Percentiles rank a stretch among this genome's conserved stretches.
Evolutionary conservation across 805 yeast species (phyloP).

Genomic region (Isabelozyma gotoi): DNA sequence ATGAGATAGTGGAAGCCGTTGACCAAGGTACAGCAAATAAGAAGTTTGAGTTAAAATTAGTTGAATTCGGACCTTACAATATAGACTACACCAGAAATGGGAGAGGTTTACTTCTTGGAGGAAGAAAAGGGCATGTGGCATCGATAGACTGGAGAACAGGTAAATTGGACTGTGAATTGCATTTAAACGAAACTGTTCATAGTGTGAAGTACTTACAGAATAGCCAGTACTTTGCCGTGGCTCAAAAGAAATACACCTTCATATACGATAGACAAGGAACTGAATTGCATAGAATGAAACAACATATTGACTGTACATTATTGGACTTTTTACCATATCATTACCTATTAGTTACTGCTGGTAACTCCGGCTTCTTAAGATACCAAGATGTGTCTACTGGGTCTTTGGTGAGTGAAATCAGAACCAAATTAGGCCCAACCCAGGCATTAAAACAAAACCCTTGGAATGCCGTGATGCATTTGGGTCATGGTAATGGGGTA

Average conservation of each 20-base stretch:
- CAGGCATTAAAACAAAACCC: conserved; percentile 87
- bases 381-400: conserved; percentile 98
- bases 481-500: conserved; percentile 91
- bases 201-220: conserved; percentile 90
- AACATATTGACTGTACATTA: conserved; percentile 81
- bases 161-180: conserved; percentile 72
- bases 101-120: conserved; percentile 78
- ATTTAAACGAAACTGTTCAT: conserved; percentile 84
- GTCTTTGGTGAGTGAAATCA: conserved; percentile 71
- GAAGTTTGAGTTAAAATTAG: conserved; percentile 67
- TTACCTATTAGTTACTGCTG: conserved; percentile 81
- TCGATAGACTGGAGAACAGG: conserved; percentile 96
- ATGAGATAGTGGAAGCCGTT: conserved; percentile 72
- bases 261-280: conserved; percentile 89
- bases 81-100: conserved; percentile 87
- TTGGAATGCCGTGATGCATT: conserved; percentile 91
- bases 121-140: conserved; percentile 92
- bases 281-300: conserved; percentile 88
- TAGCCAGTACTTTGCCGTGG: conserved; percentile 93
- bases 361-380: conserved; percentile 83
- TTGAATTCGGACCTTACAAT: conserved; percentile 83
- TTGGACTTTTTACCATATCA: conserved; percentile 93
- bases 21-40: conserved; percentile 76
- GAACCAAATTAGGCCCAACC: conserved; percentile 90
- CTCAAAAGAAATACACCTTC: conserved; percentile 92